Conservation (phyloP, 148 eudicot genomes). For the Vaccinium myrtillus region DNA sequence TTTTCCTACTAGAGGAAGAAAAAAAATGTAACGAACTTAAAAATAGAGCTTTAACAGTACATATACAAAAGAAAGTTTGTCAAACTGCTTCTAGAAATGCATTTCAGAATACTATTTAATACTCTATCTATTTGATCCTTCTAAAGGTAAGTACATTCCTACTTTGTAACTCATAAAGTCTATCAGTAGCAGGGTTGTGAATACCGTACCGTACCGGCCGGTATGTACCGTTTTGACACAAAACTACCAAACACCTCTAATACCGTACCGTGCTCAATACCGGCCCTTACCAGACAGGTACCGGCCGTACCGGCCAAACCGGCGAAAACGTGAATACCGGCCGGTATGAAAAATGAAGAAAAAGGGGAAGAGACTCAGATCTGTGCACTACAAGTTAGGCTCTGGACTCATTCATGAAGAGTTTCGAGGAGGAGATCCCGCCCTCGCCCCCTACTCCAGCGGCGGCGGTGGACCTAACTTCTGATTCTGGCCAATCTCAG, state of each 20-base stretch:
- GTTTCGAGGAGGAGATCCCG: conserved; percentile 63
- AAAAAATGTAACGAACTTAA: not conserved
- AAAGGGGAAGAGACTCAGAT: conserved; percentile 32
- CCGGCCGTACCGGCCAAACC: too few species aligned
- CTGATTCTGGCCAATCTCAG: conserved; percentile 32
- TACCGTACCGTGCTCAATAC: too few species aligned
- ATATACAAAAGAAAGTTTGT: not conserved
- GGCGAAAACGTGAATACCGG: too few species aligned
- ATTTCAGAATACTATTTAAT: not conserved
- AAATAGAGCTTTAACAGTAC: not conserved
- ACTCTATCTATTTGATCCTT: not conserved
- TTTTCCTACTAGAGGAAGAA: not conserved
- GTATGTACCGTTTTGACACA: too few species aligned
- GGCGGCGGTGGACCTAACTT: conserved; percentile 21
- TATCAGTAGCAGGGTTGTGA: not conserved
- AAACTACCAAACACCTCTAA: too few species aligned
- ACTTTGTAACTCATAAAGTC: not conserved
- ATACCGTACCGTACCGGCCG: too few species aligned
- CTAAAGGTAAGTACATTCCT: not conserved
- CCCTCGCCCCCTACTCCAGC: conserved; percentile 6
- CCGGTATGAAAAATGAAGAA: too few species aligned
- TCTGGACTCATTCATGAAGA: conserved; percentile 62
- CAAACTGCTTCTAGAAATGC: not conserved
- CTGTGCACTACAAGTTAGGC: conserved; percentile 37
- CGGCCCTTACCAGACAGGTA: too few species aligned